Evolutionary conservation across 1,284 basidiomycete species (phyloP), one percentile per base, ranked within the genome.

Genomic region (Trichosporon sp.): DNA sequence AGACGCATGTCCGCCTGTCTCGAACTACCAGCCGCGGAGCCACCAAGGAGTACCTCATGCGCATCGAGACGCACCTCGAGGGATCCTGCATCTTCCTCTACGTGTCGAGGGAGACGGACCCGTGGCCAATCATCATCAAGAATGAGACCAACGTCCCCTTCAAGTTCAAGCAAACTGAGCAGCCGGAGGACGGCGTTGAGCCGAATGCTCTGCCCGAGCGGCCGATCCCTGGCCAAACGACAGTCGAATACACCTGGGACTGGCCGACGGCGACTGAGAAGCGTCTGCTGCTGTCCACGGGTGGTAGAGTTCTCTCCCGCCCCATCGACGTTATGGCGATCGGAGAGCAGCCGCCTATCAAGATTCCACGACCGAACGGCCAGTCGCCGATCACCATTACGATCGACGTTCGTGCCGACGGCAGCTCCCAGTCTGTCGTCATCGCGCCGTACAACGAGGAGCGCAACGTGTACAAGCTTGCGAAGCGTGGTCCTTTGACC

Each of bases 321-420:
- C 85, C 88, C 31, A 87, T 99, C 68, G 97, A 99, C 80, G 91
- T 98, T 72, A 91, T 98, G 89, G 97, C 98, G 83, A 99, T 99
- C 61, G 97, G 97, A 65, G 90, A 93, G 73, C 88, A 98, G 48
- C 85, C 94, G 12, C 97, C 97, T 0, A 95, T 97, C 86, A 93
- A 89, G 81, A 92, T 98, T 4, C 73, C 75, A 1, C 67, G 64
- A 21, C 66, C 67, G 54, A 46, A 68, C 11, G 48, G 72, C 37
- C 63, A 71, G 43, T 74, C 91, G 88, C 86, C 88, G 38, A 84
- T 87, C 65, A 89, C 89, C 0, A 88, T 98, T 5, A 95, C 97
- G 0, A 86, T 99, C 76, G 97, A 99, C 81, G 92, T 99, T 63
- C 90, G 93, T 16, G 97, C 95, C 0, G 94, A 97, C 77, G 92